Base-by-base conservation (phyloP, 805 yeast genomes). In the Henningerozyma blattae region DNA sequence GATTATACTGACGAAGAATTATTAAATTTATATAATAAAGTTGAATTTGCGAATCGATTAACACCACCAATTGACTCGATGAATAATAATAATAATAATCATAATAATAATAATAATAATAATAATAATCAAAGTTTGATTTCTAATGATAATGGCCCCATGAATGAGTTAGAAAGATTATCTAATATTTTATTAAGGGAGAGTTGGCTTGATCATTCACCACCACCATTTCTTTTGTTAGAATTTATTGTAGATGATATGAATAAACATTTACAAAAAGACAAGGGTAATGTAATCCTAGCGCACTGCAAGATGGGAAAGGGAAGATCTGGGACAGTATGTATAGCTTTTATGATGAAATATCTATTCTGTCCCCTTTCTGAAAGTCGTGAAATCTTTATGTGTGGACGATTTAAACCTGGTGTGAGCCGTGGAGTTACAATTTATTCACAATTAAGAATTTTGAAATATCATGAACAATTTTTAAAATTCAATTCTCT, bases 221-320 rank as follows among this genome's bases (percentile, higher is more conserved):
- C 91, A 0, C 83, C 94, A 0, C 69, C 84, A 2, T 66, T 87
- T 31, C 38, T 53, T 1, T 44, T 68, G n/a, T 47, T 87, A 8
- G 50, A 69, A 4, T 43, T 48, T 2, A 49, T 68, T 4, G 61
- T 75, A 0, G 48, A 53, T 13, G 66, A 64, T 1, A 68, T 86
- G 6, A 55, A 64, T 28, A 42, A 40, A 0, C 77, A 56, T 41
- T 46, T 80, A 18, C 30, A 41, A 1, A 27, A 28, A 13, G 43
- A 52, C 15, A 44, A 57, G 1, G 37, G 55, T 0, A 65, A 68
- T 35, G 75, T 79, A 3, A 86, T 82, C 0, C 65, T 82, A 1
- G 54, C 89, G 6, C 96, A 89, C 51, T 89, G 97, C 52, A 76
- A 80, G 47, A 82, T 83, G 42, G 97, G 97, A 0, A 86, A 85